phyloP scores from a whole-genome alignment of 345 rosid species.

The Kernera saxatilis region DNA sequence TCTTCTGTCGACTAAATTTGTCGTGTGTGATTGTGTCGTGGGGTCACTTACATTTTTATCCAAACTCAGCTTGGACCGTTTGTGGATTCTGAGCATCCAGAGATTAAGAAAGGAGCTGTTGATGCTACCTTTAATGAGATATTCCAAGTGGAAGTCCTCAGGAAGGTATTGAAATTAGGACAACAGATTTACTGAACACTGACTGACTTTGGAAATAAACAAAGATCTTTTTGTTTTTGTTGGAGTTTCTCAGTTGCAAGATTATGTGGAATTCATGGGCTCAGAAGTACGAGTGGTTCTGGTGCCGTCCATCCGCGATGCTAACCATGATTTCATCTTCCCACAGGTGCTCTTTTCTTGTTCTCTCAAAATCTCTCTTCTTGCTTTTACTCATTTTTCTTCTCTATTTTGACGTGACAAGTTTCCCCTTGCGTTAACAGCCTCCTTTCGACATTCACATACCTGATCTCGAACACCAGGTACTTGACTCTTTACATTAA shows the following conservation, averaged over 20 bases:
- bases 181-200: not conserved
- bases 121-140: slow-evolving; percentile 59
- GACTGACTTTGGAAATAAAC: not conserved
- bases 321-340: slow-evolving; percentile 86
- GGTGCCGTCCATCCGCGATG: slow-evolving; percentile 83
- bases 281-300: slow-evolving; percentile 55
- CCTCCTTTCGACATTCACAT: slow-evolving; percentile 63
- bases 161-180: slow-evolving; percentile 45
- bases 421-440: slow-evolving; percentile 39
- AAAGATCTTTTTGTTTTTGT: not conserved
- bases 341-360: slow-evolving; percentile 66
- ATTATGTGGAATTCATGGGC: slow-evolving; percentile 72
- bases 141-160: slow-evolving; percentile 55
- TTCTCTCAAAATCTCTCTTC: not conserved
- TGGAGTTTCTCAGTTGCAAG: slow-evolving; percentile 61
- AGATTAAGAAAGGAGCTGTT: slow-evolving; percentile 59
- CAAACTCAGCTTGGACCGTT: slow-evolving; percentile 82
- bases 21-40: not conserved
- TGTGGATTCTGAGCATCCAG: slow-evolving; percentile 86
- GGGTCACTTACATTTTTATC: not conserved
- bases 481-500: slow-evolving; percentile 21
- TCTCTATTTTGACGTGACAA: not conserved
- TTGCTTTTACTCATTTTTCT: not conserved
- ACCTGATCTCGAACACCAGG: slow-evolving; percentile 55
- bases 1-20: not conserved